Conservation (phyloP, 2,329 filamentous ascomycete genomes). For the Whalleya microplaca region DNA sequence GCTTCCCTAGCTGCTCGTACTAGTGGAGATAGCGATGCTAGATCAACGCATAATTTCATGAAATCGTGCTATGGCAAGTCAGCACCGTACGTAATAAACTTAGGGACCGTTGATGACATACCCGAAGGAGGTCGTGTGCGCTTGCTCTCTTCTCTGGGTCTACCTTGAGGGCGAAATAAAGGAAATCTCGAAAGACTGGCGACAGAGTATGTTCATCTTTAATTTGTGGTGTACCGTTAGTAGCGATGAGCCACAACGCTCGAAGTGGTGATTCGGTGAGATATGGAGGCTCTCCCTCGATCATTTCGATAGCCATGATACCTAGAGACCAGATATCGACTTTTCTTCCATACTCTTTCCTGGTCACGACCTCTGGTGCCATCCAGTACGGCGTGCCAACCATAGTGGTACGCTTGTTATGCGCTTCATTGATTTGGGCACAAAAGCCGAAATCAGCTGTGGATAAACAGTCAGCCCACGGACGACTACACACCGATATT, state of each 20-base stretch:
- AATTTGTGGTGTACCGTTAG: constrained; percentile 91
- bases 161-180: constrained; percentile 91
- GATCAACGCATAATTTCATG: constrained; percentile 75
- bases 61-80: constrained; percentile 68
- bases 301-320: constrained; percentile 99
- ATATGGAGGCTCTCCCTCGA: constrained; percentile 96
- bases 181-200: constrained; percentile 84
- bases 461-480: constrained; percentile 17
- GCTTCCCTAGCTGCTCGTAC: constrained; percentile 85
- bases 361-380: constrained; percentile 96
- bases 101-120: constrained; percentile 53
- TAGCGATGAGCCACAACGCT: constrained; percentile 94
- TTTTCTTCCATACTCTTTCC: constrained; percentile 97
- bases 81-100: constrained; percentile 13
- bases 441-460: constrained; percentile 97
- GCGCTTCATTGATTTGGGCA: constrained; percentile 94
- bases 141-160: constrained; percentile 96
- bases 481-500: neutral
- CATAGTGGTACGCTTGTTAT: constrained; percentile 98
- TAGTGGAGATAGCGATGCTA: constrained; percentile 79
- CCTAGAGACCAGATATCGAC: constrained; percentile 98
- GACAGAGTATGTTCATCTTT: constrained; percentile 89
- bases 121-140: constrained; percentile 89
- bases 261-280: constrained; percentile 92
- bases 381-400: constrained; percentile 99